Base-by-base conservation (phyloP, 495 filamentous ascomycete genomes). In the Aspergillus hancockii region DNA sequence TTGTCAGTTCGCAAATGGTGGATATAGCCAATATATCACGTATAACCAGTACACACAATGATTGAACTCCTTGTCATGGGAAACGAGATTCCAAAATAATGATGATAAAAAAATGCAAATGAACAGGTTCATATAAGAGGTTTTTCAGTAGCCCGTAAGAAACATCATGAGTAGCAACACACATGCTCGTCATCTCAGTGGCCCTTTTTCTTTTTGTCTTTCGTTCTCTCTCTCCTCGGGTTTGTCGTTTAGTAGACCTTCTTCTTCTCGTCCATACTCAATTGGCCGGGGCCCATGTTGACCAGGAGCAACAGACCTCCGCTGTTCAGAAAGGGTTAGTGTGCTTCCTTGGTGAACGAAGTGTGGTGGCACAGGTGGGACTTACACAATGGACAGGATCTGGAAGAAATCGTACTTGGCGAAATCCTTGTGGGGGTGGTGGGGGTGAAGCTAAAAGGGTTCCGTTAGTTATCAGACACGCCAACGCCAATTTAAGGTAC, bases 381-480 rank as follows among this genome's bases (percentile, higher is more conserved):
- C 87, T 73, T 87, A 90, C 87, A 98, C 94, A 75, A 98, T 98
- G 43, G 94, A 98, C 53, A 98, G 80, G 70, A 98, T 96, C 81
- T 98, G 94, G 87, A 98, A 98, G 80, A 98, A 98, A 74, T 98
- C 94, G 82, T 98, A 98, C 79, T 98, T 98, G 81, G 95, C 95
- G 67, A 98, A 98, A 71, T 98, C 94, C 83, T 97, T 96, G 80
- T 98, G 92, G 49, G 95, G 94, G 80, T 98, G 94, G 80, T 96
- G 91, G 57, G 91, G 89, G 76, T 98, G 94, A 61, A 98, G 93
- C 93, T 97, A 60, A 12, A 55, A 54, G 53, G 54, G 58, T 51
- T 56, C 57, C 69, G 63, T 71, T 25, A 68, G 51, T 61, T 52
- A 49, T 32, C 55, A 50, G 21, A 43, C 32, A 54, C 43, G 43